Evolutionary conservation across 257 asterid species (phyloP).

Genomic region (Solanum ossicruentum): DNA sequence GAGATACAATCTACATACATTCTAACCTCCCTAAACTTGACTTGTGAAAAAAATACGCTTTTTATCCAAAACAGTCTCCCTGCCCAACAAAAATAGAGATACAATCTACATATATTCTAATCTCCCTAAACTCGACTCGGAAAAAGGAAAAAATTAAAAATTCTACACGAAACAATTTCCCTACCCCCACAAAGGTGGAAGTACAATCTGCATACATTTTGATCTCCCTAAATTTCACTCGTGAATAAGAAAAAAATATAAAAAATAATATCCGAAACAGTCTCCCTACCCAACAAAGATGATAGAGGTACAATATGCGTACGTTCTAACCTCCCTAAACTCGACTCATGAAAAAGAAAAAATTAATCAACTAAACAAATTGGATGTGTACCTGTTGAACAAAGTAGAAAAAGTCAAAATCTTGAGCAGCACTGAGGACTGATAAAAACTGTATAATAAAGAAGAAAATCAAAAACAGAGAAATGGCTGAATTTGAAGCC

Average conservation of each 20-base stretch:
- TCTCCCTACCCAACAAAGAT: neutral
- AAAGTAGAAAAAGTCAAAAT: constrained; percentile 70
- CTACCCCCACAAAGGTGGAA: too few species aligned
- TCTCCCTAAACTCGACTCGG: fast-evolving
- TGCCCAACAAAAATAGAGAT: neutral
- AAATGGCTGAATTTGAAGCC: neutral
- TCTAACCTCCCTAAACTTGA: too few species aligned
- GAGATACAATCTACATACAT: too few species aligned
- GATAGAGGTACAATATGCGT: fast-evolving
- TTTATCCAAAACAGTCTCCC: neutral
- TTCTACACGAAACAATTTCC: too few species aligned
- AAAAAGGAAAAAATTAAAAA: neutral
- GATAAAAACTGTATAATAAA: constrained; percentile 26
- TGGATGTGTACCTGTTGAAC: constrained; percentile 56
- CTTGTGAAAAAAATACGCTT: too few species aligned
- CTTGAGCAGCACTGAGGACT: constrained; percentile 22
- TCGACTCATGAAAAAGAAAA: neutral
- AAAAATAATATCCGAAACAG: neutral
- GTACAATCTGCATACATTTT: too few species aligned
- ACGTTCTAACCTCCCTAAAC: fast-evolving
- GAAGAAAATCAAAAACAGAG: constrained; percentile 12
- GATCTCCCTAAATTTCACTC: too few species aligned
- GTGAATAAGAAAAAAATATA: too few species aligned
- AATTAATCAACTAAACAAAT: neutral
- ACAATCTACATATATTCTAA: neutral